Base-by-base conservation (phyloP, 495 filamentous ascomycete genomes). In the Chlorociboria aeruginascens region DNA sequence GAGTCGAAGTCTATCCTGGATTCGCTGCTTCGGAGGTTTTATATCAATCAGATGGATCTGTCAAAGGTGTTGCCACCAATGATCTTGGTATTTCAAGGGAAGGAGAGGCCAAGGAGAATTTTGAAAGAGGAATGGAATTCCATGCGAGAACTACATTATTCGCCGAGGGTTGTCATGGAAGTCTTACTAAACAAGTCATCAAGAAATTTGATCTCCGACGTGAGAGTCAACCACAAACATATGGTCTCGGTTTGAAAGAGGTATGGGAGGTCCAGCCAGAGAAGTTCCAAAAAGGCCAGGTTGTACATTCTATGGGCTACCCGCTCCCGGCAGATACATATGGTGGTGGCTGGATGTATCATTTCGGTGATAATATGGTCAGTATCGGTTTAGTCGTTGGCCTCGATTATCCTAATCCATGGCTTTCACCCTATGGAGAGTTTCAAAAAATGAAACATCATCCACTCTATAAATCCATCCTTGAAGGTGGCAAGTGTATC, bases 401-500 rank as follows among this genome's bases (percentile, higher is more conserved):
- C 25, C 74, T 99, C 30, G 92, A 99, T 67, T 99, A 97, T 59
- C 74, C 83, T 28, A 99, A 99, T 64, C 93, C 92, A 0, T 99
- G 89, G 85, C 74, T 99, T 13, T 88, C 87, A 0, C 92, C 92
- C 0, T 99, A 99, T 61, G 77, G 77, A 25, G 92, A 99, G 62
- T 97, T 99, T 66, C 93, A 99, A 62, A 95, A 95, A 69, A 78
- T 97, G 71, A 99, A 99, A 71, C 88, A 94, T 53, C 92, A 99
- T 63, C 90, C 92, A 17, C 65, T 93, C 37, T 97, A 92, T 68
- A 76, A 68, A 51, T 72, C 78, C 3, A 78, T 86, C 13, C 72
- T 99, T 14, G 82, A 95, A 63, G 90, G 92, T 49, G 92, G 92
- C 46, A 95, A 94, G 67, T 97, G 93, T 64, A 89, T 99, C 50